Evolutionary conservation across 176 grass and related monocot species (phyloP), one percentile per base, ranked within the genome.

Genomic region (Melocanna baccifera): DNA sequence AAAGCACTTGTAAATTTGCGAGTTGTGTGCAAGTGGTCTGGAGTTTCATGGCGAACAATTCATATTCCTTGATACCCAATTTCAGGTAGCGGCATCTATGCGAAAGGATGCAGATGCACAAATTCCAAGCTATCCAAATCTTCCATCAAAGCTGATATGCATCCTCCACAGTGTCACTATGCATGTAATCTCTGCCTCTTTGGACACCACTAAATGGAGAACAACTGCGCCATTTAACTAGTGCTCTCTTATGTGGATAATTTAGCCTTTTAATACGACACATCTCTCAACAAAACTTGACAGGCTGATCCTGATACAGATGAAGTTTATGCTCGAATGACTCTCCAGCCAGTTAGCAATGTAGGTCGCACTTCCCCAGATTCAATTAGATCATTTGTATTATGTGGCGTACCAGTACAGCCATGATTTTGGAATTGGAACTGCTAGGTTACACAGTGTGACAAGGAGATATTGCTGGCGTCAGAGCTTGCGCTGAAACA

Each of bases 81-180:
- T 89, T 82, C 92, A 94, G 92, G 89, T 94, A 10, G 92, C 92
- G 52, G 92, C 92, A 89, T 94, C 92, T 71, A 89, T 94, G 92
- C 81, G 85, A 57, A 94, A 83, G 87, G 87, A 94, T 63, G 85
- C 90, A 85, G 72, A 91, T 65, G 84, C 87, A 59, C 85, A 91
- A 69, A 82, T 94, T 89, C 92, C 92, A 39, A 87, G 87, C 89
- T 94, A 91, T 79, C 92, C 89, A 87, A 94, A 94, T 87, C 92
- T 94, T 75, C 81, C 84, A 26, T 91, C 92, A 81, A 87, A 87
- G 81, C 83, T 94, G 79, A 87, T 94, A 83, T 94, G 92, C 77
- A 86, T 94, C 65, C 89, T 94, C 83, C 84, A 78, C 56, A 89
- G 59, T 82, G 92, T 94, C 47, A 87, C 87, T 61, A 86, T 94